Conservation (phyloP, 768 basidiomycete species). For the Xerocomellus chrysenteron region DNA sequence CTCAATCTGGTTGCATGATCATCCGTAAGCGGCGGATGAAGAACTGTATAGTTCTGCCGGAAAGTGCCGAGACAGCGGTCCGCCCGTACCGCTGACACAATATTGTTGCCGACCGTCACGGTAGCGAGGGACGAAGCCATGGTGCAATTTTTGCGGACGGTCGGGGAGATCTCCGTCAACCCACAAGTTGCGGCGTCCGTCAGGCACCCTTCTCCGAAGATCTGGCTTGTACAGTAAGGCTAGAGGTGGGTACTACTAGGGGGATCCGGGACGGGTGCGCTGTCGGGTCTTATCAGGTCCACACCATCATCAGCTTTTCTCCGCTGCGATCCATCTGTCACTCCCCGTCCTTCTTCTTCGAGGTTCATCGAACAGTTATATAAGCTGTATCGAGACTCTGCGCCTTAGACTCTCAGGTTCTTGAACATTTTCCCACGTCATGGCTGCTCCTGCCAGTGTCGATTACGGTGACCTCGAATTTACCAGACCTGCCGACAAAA, state of each 20-base stretch:
- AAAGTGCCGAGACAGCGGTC: conserved; percentile 5
- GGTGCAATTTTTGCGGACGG: too few relatives aligned
- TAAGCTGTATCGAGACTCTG: neutral
- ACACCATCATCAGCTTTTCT: conserved; percentile 9
- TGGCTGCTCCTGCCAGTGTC: conserved; percentile 15
- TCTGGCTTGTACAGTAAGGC: too few relatives aligned
- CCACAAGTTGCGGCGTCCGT: too few relatives aligned
- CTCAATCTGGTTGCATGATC: conserved; percentile 24
- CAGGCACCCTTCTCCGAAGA: too few relatives aligned
- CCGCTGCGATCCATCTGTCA: conserved; percentile 7
- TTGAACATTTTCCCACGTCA: conserved; percentile 4
- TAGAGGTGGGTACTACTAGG: too few relatives aligned
- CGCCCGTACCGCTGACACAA: too few relatives aligned
- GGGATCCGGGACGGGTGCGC: too few relatives aligned
- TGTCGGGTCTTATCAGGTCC: neutral
- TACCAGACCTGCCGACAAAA: conserved; percentile 37
- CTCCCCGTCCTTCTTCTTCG: neutral
- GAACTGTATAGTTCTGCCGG: conserved; percentile 47
- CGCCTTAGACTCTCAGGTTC: neutral
- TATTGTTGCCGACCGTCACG: too few relatives aligned
- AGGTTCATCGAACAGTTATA: neutral
- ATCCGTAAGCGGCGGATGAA: conserved; percentile 23
- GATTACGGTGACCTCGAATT: conserved; percentile 35
- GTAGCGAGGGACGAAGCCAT: too few relatives aligned
- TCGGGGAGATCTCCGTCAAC: too few relatives aligned